Conservation (phyloP, 371 early-diverging fungal genomes). For the Batkoa obscura region DNA sequence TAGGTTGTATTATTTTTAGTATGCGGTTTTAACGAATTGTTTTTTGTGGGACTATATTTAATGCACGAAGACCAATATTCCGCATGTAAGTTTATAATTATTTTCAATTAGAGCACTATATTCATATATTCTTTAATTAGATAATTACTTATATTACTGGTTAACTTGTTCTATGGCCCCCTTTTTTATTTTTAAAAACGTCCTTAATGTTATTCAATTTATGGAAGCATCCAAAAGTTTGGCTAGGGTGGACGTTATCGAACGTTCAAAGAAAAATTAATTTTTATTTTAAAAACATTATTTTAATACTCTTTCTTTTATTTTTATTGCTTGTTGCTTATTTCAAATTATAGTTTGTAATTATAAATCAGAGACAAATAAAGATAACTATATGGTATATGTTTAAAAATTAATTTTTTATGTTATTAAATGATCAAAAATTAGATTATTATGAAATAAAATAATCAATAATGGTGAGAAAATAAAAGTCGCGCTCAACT, state of each 20-base stretch:
- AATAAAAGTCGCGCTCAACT: too few species aligned
- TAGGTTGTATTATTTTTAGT: constrained; percentile 68
- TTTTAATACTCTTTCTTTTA: too few species aligned
- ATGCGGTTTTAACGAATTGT: constrained; percentile 80
- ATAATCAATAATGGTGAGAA: too few species aligned
- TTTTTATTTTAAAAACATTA: not conserved
- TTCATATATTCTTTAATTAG: not conserved
- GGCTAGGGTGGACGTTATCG: constrained; percentile 46
- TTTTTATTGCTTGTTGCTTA: too few species aligned
- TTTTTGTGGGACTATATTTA: constrained; percentile 72
- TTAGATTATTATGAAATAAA: too few species aligned
- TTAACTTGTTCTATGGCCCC: constrained; percentile 40
- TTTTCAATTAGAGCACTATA: not conserved
- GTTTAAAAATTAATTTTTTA: too few species aligned
- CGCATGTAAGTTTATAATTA: not conserved
- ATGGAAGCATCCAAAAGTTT: constrained; percentile 62
- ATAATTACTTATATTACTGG: too few species aligned
- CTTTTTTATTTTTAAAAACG: constrained; percentile 67
- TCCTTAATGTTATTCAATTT: constrained; percentile 80
- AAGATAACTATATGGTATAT: too few species aligned
- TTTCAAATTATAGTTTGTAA: too few species aligned
- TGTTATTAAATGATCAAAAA: too few species aligned
- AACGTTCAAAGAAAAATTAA: constrained; percentile 9
- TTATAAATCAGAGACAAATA: too few species aligned
- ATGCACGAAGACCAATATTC: not conserved